These are phyloP conservation scores for Cryomyces minteri DNA, from an alignment of 495 filamentous ascomycete genomes.

Conservation along the genomic window DNA sequence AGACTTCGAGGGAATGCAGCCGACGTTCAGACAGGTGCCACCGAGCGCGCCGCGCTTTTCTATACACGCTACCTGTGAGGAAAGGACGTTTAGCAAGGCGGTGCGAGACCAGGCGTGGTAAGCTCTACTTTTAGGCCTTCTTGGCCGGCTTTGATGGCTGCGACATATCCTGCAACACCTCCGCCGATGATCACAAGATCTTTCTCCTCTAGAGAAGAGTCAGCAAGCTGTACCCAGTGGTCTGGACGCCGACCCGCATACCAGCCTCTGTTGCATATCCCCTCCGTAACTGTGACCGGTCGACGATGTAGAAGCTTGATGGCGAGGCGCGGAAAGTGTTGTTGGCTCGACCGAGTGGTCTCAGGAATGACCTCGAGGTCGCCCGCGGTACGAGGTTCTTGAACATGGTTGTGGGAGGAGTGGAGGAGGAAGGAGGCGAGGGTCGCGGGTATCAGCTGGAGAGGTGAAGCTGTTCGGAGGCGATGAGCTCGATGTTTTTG, in stretches of 20 bases:
- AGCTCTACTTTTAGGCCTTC: constrained; percentile 73
- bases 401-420: constrained; percentile 39
- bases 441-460: background rate
- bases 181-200: constrained; percentile 92
- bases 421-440: constrained; percentile 9
- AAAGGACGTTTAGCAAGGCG: too few relatives aligned
- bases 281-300: constrained; percentile 28
- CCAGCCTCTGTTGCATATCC: constrained; percentile 68
- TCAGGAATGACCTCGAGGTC: constrained; percentile 45
- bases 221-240: constrained; percentile 11
- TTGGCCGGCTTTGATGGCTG: constrained; percentile 96
- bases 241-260: constrained; percentile 21
- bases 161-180: constrained; percentile 96
- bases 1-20: constrained; percentile 97
- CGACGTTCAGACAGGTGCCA: constrained; percentile 96
- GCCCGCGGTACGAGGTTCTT: constrained; percentile 50
- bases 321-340: constrained; percentile 27
- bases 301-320: constrained; percentile 38
- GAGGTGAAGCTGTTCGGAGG: background rate
- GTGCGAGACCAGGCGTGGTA: too few relatives aligned
- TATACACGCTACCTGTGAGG: constrained; percentile 72
- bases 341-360: constrained; percentile 24
- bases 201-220: constrained; percentile 48
- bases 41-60: constrained; percentile 94
- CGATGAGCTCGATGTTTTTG: background rate